phyloP scores from a whole-genome alignment of 176 grass and related monocot species.

The Musa itinerans region DNA sequence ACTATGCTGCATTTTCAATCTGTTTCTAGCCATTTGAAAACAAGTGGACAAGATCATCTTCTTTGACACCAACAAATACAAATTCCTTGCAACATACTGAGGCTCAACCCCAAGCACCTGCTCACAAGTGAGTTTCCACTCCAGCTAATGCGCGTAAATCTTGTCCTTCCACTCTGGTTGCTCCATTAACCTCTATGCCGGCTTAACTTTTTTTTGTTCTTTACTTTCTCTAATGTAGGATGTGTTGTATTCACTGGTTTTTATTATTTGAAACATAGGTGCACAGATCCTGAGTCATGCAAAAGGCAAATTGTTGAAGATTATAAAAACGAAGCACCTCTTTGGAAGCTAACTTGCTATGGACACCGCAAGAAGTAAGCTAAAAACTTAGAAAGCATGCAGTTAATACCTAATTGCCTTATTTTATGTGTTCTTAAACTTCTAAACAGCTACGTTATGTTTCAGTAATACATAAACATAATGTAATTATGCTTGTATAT shows the following conservation, averaged over 20 bases:
- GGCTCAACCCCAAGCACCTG: conserved; percentile 25
- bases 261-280: conserved; percentile 36
- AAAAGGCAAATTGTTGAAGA: conserved; percentile 64
- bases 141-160: neutral
- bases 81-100: conserved; percentile 38
- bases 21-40: conserved; percentile 71
- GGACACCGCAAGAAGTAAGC: conserved; percentile 54
- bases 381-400: neutral
- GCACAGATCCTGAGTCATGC: conserved; percentile 68
- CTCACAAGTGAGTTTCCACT: conserved; percentile 55
- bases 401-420: neutral
- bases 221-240: neutral
- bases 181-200: neutral
- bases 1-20: conserved; percentile 4
- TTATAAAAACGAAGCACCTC: conserved; percentile 73
- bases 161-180: neutral
- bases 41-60: conserved; percentile 56
- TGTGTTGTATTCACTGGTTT: neutral
- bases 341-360: conserved; percentile 97
- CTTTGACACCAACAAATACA: neutral
- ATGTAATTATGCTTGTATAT: neutral
- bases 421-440: neutral
- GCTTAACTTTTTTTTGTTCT: neutral
- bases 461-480: neutral
- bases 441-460: neutral